Base-by-base conservation (phyloP, 2,329 filamentous ascomycete species). In the Arthrinium phaeospermum region DNA sequence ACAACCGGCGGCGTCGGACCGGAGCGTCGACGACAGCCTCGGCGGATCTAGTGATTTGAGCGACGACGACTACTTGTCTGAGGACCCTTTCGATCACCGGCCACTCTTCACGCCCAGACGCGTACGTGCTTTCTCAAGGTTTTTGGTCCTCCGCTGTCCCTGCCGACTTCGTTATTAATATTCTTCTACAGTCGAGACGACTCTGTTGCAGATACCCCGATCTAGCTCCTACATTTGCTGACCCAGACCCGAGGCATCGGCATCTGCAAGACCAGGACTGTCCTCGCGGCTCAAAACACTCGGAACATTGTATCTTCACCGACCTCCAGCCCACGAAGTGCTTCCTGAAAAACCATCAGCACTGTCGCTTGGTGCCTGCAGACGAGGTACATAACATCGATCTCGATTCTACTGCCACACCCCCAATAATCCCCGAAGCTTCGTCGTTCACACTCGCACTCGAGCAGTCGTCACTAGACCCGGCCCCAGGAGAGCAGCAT, bases 271-370 rank as follows among this genome's bases (percentile, higher is more conserved):
- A 78, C 45, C 45, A 70, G 7, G 72, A 78, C 12, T 79, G 78
- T 44, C 67, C 72, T 22, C 70, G 76, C 30, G 76, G 77, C 10
- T 73, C 74, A 1, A 30, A 24, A 3, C 77, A 79, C 61, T 8
- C 27, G 1, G 72, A 73, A 8, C 78, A 79, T 61, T 79, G 78
- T 67, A 72, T 79, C 41, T 79, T 76, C 44, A 74, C 76, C 3
- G 72, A 72, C 45, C 73, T 22, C 75, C 75, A 12, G 47, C 64
- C 0, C 44, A 73, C n/a, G 78, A 76, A 64, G 73, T 80, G 6
- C 61, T 71, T 34, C 34, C 68, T 30, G 16, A 27, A 24, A 37
- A 51, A 67, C 19, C 44, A 57, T 44, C 44, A 30, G n/a, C 27
- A 41, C 49, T 69, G 67, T 57, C 24, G 30, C 22, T 41, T 41